A percentile compares a stretch with the other conserved stretches of the same genome.
These are phyloP conservation scores for Begonia fuchsioides DNA, from an alignment of 306 rosid genomes.

Conservation along the genomic window DNA sequence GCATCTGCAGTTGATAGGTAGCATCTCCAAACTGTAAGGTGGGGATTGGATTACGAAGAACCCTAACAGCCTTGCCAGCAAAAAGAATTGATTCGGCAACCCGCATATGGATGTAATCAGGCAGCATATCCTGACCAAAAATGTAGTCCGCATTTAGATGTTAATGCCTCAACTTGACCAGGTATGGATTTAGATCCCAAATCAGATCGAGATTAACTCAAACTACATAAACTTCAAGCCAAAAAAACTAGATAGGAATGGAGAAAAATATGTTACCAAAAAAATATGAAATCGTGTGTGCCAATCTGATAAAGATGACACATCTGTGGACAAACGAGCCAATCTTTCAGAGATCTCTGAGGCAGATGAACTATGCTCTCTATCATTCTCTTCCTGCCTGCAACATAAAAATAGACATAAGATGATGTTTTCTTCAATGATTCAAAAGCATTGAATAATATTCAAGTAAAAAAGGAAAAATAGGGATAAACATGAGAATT, in stretches of 20 bases:
- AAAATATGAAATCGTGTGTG: conserved; percentile 86
- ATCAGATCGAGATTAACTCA: too few relatives aligned
- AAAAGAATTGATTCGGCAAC: conserved; percentile 87
- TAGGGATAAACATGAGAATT: too few relatives aligned
- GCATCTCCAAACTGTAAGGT: conserved; percentile 52
- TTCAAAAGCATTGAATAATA: too few relatives aligned
- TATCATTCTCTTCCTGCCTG: conserved; percentile 86
- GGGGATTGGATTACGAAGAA: conserved; percentile 80
- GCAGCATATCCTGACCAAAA: conserved; percentile 79
- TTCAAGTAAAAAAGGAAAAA: too few relatives aligned
- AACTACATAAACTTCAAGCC: too few relatives aligned
- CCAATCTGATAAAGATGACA: conserved; percentile 77
- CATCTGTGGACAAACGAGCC: conserved; percentile 54
- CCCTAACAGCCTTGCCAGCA: conserved; percentile 91
- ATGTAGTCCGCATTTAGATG: not conserved
- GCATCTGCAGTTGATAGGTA: conserved; percentile 37
- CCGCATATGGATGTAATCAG: conserved; percentile 76
- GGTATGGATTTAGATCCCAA: too few relatives aligned
- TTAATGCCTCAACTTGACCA: too few relatives aligned
- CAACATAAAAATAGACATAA: conserved; percentile 17
- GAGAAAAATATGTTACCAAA: conserved; percentile 36
- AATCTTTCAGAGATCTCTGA: conserved; percentile 56
- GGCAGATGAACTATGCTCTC: conserved; percentile 40
- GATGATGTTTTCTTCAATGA: too few relatives aligned
- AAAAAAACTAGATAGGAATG: not conserved